phyloP scores from a whole-genome alignment of 148 eudicot genomes.

The Persicaria maculosa region DNA sequence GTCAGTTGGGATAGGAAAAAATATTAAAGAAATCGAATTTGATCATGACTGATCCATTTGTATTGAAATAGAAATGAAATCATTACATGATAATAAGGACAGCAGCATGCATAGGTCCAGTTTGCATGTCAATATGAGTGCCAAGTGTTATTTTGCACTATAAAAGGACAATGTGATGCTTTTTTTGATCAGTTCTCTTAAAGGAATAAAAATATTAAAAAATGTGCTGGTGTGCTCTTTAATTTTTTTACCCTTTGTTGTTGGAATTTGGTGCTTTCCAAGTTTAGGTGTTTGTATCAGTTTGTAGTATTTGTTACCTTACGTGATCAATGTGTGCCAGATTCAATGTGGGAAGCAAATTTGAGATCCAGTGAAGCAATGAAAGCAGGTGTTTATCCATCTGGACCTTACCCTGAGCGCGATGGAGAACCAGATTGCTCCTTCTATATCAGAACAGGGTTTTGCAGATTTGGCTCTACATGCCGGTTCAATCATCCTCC shows the following conservation, averaged over 20 bases:
- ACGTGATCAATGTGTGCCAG: slow-evolving; percentile 23
- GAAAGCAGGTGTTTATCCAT: slow-evolving; percentile 68
- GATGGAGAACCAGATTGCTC: slow-evolving; percentile 97
- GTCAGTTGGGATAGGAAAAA: no score
- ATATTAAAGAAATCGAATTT: no score
- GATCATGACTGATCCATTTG: no score
- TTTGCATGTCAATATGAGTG: background rate
- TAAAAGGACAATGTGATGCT: background rate
- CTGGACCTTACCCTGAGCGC: slow-evolving; percentile 80
- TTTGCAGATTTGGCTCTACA: slow-evolving; percentile 82
- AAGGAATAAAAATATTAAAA: background rate
- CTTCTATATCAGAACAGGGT: slow-evolving; percentile 89
- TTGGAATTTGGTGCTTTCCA: background rate
- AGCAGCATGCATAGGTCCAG: background rate
- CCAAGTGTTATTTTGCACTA: background rate
- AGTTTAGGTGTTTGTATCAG: no score
- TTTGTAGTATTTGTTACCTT: background rate
- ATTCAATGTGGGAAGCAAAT: slow-evolving; percentile 67
- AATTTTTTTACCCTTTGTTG: background rate
- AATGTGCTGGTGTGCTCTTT: background rate
- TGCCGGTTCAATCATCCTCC: slow-evolving; percentile 96
- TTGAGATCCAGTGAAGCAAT: slow-evolving; percentile 57
- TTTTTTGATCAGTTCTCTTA: background rate
- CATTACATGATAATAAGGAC: no score
- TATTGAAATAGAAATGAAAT: no score